phyloP scores from a whole-genome alignment of 805 yeast species.

The Huiozyma naganishii region DNA sequence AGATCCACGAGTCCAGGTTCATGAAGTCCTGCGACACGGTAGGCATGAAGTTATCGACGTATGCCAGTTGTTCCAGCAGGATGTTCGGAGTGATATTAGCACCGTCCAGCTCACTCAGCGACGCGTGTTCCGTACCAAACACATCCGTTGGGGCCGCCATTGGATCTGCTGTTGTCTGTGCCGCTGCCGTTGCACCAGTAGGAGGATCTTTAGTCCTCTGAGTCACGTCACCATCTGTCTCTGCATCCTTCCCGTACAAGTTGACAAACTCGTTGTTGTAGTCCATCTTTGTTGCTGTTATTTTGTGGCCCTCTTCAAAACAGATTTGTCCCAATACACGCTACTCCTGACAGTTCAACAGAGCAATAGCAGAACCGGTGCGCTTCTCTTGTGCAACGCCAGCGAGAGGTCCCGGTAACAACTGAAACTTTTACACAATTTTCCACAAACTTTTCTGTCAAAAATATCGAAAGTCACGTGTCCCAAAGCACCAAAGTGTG shows the following conservation, averaged over 20 bases:
- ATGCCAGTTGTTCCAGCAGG: slow-evolving; percentile 64
- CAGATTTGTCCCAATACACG: too few species aligned
- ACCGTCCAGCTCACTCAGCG: slow-evolving; percentile 1
- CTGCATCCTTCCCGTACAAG: slow-evolving; percentile 18
- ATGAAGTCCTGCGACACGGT: slow-evolving; percentile 35
- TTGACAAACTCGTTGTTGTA: slow-evolving; percentile 1
- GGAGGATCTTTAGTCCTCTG: not conserved
- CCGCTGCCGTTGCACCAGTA: not conserved
- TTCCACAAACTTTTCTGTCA: too few species aligned
- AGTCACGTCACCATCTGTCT: slow-evolving; percentile 19
- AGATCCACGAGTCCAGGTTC: slow-evolving; percentile 22
- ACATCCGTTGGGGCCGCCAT: not conserved
- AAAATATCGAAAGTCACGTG: too few species aligned
- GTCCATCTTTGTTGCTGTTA: not conserved
- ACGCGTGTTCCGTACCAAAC: not conserved
- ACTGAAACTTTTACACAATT: too few species aligned
- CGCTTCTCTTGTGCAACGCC: too few species aligned
- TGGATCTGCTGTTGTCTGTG: not conserved
- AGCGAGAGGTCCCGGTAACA: too few species aligned
- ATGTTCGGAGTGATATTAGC: slow-evolving; percentile 27
- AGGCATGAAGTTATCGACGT: slow-evolving; percentile 66
- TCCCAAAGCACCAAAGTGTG: too few species aligned
- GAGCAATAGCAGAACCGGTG: too few species aligned
- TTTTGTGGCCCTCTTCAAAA: not conserved
- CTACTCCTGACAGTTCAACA: too few species aligned